phyloP scores from a whole-genome alignment of 768 basidiomycete species.

The Lentinula aciculospora region DNA sequence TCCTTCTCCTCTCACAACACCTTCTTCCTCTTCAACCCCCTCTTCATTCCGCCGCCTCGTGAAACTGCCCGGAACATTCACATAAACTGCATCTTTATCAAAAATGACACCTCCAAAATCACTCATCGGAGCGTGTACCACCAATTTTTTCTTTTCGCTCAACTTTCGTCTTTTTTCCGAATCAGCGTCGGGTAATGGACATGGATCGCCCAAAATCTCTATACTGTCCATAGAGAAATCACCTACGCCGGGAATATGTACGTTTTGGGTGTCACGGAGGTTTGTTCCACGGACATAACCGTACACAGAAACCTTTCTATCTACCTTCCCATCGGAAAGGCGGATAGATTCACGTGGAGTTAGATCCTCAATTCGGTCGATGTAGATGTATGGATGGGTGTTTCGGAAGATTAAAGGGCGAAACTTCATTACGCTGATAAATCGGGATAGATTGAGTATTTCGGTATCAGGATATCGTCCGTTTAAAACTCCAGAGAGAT shows the following conservation, averaged over 20 bases:
- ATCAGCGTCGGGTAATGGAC: slow-evolving; percentile 87
- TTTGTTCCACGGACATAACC: slow-evolving; percentile 94
- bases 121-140: slow-evolving; percentile 98
- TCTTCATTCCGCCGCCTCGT: slow-evolving; percentile 67
- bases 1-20: slow-evolving; percentile 72
- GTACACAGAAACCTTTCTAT: slow-evolving; percentile 90
- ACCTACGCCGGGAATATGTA: slow-evolving; percentile 94
- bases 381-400: slow-evolving; percentile 89
- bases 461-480: slow-evolving; percentile 97
- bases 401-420: slow-evolving; percentile 96
- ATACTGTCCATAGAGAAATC: slow-evolving; percentile 78
- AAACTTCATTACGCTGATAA: slow-evolving; percentile 98
- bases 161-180: slow-evolving; percentile 89
- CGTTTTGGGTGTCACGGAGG: slow-evolving; percentile 64
- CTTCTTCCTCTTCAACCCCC: slow-evolving; percentile 41
- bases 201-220: slow-evolving; percentile 83
- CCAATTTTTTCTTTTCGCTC: slow-evolving; percentile 89
- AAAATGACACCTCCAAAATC: slow-evolving; percentile 95
- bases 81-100: slow-evolving; percentile 97
- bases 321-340: slow-evolving; percentile 77
- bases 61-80: slow-evolving; percentile 96
- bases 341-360: slow-evolving; percentile 84
- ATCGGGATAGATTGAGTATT: slow-evolving; percentile 92
- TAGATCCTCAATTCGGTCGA: slow-evolving; percentile 91
- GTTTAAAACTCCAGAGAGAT: slow-evolving; percentile 93